Conservation (phyloP, 2,329 filamentous ascomycete species). For the Nannizziopsis barbatae region DNA sequence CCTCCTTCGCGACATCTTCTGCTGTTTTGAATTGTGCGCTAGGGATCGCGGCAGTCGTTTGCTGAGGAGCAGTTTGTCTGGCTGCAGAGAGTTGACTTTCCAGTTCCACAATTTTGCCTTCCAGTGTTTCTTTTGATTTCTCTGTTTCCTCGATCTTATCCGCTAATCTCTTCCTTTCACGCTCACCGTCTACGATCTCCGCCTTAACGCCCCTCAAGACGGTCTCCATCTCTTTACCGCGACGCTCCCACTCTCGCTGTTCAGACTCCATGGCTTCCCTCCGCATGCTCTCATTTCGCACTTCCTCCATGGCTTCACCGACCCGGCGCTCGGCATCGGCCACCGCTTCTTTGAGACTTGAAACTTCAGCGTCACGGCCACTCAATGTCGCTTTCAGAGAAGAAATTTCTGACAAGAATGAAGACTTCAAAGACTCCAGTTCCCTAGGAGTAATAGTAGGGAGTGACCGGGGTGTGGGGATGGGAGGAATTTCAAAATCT, state of each 20-base stretch:
- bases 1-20: conserved; percentile 49
- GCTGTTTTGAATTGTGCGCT: conserved; percentile 27
- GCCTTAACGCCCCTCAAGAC: conserved; percentile 69
- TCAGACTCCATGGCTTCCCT: conserved; percentile 65
- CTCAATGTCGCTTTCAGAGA: conserved; percentile 84
- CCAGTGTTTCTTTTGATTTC: conserved; percentile 41
- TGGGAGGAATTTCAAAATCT: conserved; percentile 87
- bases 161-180: conserved; percentile 69
- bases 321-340: conserved; percentile 85
- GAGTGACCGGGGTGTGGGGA: conserved; percentile 81
- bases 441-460: conserved; percentile 86
- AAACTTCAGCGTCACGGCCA: conserved; percentile 85
- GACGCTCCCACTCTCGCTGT: conserved; percentile 70
- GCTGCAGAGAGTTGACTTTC: conserved; percentile 37
- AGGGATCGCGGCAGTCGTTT: conserved; percentile 27
- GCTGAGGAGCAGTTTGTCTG: conserved; percentile 22
- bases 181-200: conserved; percentile 65
- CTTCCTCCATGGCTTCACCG: conserved; percentile 69
- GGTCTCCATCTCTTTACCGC: conserved; percentile 73
- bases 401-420: conserved; percentile 83
- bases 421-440: conserved; percentile 82
- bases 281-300: conserved; percentile 62
- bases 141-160: conserved; percentile 67
- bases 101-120: conserved; percentile 37
- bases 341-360: conserved; percentile 75